Conservation (phyloP, 441 rosid species). For the Erodium chrysanthum region DNA sequence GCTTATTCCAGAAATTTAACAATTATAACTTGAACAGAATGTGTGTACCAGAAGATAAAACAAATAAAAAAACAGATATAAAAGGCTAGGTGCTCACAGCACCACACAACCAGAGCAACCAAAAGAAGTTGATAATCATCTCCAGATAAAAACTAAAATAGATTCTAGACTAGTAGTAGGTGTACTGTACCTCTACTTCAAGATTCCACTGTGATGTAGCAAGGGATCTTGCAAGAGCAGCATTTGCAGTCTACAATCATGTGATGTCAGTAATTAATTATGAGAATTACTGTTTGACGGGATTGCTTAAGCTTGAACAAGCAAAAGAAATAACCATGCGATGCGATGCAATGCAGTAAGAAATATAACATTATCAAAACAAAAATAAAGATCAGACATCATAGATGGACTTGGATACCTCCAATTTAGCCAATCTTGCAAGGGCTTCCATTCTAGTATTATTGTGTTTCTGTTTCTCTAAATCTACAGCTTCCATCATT, state of each 20-base stretch:
- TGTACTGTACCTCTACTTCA: constrained; percentile 58
- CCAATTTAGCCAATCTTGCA: constrained; percentile 59
- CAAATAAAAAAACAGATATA: not conserved
- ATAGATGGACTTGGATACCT: constrained; percentile 39
- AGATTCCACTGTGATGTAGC: constrained; percentile 77
- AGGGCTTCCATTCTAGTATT: constrained; percentile 90
- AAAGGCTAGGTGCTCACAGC: not conserved
- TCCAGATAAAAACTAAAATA: constrained; percentile 10
- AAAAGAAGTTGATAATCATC: constrained; percentile 1
- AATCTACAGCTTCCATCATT: constrained; percentile 80
- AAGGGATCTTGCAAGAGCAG: constrained; percentile 79
- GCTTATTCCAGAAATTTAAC: not conserved
- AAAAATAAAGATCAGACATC: constrained; percentile 16
- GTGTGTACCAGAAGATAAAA: not conserved
- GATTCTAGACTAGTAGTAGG: not conserved
- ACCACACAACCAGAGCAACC: not conserved
- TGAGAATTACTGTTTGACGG: constrained; percentile 5
- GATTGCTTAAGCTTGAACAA: constrained; percentile 5
- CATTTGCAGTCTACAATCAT: constrained; percentile 66
- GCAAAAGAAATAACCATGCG: constrained; percentile 5
- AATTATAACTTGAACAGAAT: not conserved
- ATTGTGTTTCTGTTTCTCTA: constrained; percentile 89
- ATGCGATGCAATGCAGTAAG: constrained; percentile 10
- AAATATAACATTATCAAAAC: constrained; percentile 1
- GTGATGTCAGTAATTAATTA: constrained; percentile 9